A percentile compares a stretch with the other conserved stretches of the same genome.
Evolutionary conservation across 257 asterid genomes (phyloP).

Genomic region (Scutellaria barbata): DNA sequence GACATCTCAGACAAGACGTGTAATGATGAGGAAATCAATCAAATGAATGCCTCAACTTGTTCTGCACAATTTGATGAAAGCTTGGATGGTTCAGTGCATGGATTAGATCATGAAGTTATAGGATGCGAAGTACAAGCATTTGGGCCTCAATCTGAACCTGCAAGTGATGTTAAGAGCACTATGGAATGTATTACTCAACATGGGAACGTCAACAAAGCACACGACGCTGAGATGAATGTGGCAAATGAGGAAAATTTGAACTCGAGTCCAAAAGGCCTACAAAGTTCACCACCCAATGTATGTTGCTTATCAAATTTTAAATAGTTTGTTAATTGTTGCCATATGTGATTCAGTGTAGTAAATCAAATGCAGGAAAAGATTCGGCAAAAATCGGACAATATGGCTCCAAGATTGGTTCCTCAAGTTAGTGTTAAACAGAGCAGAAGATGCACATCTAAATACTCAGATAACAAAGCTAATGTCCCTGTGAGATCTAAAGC

Average conservation of each 20-base stretch:
- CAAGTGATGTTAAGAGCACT: too few relatives aligned
- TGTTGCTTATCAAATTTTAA: background rate
- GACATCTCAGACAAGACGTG: slow-evolving; percentile 29
- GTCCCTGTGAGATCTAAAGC: slow-evolving; percentile 33
- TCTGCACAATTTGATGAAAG: slow-evolving; percentile 36
- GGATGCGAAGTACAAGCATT: slow-evolving; percentile 24
- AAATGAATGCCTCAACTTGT: slow-evolving; percentile 9
- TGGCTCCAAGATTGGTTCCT: slow-evolving; percentile 38
- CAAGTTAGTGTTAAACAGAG: slow-evolving; percentile 35
- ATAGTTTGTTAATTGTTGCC: too few relatives aligned
- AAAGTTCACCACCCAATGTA: slow-evolving; percentile 43
- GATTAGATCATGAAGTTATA: slow-evolving; percentile 32
- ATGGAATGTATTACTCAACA: too few relatives aligned
- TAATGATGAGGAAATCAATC: slow-evolving; percentile 31
- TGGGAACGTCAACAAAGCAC: too few relatives aligned
- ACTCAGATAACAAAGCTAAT: slow-evolving; percentile 35
- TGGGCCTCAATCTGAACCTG: too few relatives aligned
- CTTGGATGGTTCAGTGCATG: slow-evolving; percentile 33
- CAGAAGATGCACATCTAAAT: slow-evolving; percentile 38
- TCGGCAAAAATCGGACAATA: slow-evolving; percentile 31
- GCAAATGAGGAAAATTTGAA: slow-evolving; percentile 31
- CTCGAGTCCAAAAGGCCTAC: background rate
- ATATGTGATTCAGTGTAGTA: background rate
- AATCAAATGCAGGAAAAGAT: slow-evolving; percentile 42
- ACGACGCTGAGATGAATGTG: background rate